phyloP scores from a whole-genome alignment of 352 stramenopile species.

The Pythium coloratum region DNA sequence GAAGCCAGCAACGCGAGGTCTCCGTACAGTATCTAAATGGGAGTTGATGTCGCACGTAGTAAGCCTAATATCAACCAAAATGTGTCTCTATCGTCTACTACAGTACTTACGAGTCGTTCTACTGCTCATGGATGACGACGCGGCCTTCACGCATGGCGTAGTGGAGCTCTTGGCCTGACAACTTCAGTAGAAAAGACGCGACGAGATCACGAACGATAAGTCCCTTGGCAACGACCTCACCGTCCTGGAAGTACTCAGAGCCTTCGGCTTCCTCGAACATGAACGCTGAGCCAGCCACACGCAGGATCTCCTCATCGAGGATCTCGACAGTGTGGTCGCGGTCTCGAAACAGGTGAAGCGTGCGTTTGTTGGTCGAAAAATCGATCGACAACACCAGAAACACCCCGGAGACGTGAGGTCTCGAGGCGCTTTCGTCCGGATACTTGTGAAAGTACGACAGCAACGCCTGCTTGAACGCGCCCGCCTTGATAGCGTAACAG shows the following conservation, averaged over 20 bases:
- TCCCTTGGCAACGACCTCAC: background rate
- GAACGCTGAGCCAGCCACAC: constrained; percentile 5
- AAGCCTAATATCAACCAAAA: background rate
- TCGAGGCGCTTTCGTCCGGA: constrained; percentile 7
- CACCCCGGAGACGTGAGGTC: constrained; percentile 14
- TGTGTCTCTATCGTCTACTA: background rate
- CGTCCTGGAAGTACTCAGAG: constrained; percentile 1
- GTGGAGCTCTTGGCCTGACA: constrained; percentile 10
- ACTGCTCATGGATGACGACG: constrained; percentile 10
- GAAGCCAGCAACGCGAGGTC: background rate
- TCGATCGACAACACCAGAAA: constrained; percentile 6
- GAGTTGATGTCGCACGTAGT: background rate
- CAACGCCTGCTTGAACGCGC: background rate
- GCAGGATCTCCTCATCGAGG: background rate
- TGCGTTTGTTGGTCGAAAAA: background rate
- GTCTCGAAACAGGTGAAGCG: constrained; percentile 17
- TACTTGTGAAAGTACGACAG: constrained; percentile 4
- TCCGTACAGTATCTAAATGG: background rate
- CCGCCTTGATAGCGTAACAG: constrained; percentile 3
- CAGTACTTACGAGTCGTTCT: background rate
- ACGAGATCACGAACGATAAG: constrained; percentile 12
- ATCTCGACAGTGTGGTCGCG: constrained; percentile 10
- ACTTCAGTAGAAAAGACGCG: constrained; percentile 5
- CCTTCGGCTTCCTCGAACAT: constrained; percentile 12
- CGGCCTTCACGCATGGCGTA: constrained; percentile 11